Evolutionary conservation across 805 yeast genomes (phyloP), one percentile per base, ranked within the genome.

Genomic region (Metschnikowia gruessii): DNA sequence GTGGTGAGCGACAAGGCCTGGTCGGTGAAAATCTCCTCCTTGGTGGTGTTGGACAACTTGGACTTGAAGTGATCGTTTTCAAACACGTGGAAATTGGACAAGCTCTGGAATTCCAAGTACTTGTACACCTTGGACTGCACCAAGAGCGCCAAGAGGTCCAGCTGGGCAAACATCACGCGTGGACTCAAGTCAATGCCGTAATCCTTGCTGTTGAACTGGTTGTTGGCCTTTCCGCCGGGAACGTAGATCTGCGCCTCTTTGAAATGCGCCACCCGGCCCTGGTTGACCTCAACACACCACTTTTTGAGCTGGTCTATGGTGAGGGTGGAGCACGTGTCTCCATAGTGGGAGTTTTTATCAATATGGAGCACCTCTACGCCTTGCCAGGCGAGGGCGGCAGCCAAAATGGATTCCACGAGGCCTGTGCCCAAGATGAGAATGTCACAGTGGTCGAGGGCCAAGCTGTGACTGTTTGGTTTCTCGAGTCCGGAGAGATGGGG

Each of bases 351-450:
- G 60, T 90, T 85, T 36, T 82, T 73, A 64, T 94, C 99, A 26
- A 94, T 81, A 61, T 94, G 99, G 37, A 94, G 70, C 8, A 94
- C 97, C 53, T 78, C 82, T n/a, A 94, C 82, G n/a, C 99, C 99
- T 58, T 89, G 96, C 98, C 99, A 94, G 11, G 97, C 85, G 39
- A 94, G 74, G 0, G 97, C 92, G 11, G 97, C 96, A 0, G 98
- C 97, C 40, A 90, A 67, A 11, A 94, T 82, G 55, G 89, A 81
- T 64, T 94, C 96, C 2, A 83, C 84, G 35, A 94, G 73, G 3
- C 98, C 98, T 0, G 99, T 92, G 31, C 99, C 99, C 53, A 86
- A 81, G 46, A 94, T 86, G 26, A 94, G 74, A 12, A 94, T 96
- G 61, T 94, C 99, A 56, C 89, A 87, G 31, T 64, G 65, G 51